A percentile compares a stretch with the other conserved stretches of the same genome.
Evolutionary conservation across 495 filamentous ascomycete genomes (phyloP).

Genomic region (Patellaria atrata): DNA sequence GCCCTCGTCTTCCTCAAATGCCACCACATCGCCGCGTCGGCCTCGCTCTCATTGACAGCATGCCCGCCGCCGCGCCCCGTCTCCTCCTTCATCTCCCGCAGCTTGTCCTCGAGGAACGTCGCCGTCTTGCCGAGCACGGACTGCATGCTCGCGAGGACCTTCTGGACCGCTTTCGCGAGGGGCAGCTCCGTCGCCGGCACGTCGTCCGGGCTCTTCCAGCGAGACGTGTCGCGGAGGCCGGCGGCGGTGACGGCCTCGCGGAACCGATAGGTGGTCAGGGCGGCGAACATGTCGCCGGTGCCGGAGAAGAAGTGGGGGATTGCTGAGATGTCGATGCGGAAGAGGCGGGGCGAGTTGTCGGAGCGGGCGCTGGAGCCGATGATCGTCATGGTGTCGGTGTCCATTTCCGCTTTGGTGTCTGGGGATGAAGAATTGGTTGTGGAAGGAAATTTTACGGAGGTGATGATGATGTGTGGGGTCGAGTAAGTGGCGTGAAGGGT

Average conservation of each 20-base stretch:
- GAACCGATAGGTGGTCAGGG: constrained; percentile 75
- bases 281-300: constrained; percentile 97
- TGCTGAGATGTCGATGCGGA: constrained; percentile 70
- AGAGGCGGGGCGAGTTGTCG: constrained; percentile 52
- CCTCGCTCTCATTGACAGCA: constrained; percentile 22
- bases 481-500: constrained; percentile 61
- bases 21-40: constrained; percentile 44
- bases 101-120: constrained; percentile 44
- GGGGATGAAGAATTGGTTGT: constrained; percentile 3
- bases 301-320: constrained; percentile 89
- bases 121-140: constrained; percentile 65
- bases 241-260: constrained; percentile 54
- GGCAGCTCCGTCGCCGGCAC: constrained; percentile 51
- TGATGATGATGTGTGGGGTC: constrained; percentile 85
- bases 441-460: constrained; percentile 43
- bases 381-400: constrained; percentile 42
- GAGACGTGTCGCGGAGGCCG: constrained; percentile 10
- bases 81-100: constrained; percentile 24
- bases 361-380: constrained; percentile 60
- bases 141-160: constrained; percentile 90
- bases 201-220: constrained; percentile 39
- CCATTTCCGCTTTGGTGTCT: constrained; percentile 2
- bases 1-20: constrained; percentile 59
- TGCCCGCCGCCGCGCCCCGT: constrained; percentile 18
- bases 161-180: constrained; percentile 66